Evolutionary conservation across 1,284 basidiomycete genomes (phyloP).

Genomic region (Tilletia walkeri): DNA sequence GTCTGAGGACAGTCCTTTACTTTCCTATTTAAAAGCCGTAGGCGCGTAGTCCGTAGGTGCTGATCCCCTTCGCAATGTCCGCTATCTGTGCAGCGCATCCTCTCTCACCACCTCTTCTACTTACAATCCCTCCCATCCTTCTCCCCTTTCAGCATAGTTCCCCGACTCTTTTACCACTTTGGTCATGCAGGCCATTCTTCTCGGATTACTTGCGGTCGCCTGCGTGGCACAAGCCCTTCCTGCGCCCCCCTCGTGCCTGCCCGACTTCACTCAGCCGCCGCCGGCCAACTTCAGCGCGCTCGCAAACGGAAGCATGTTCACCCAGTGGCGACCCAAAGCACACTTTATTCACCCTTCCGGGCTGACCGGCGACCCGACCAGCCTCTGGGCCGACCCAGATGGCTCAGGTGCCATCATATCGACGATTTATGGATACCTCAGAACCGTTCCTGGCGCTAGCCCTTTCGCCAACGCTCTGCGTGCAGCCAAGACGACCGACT

Average conservation of each 20-base stretch:
- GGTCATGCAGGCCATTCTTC: no score
- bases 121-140: no score
- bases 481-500: constrained; percentile 26
- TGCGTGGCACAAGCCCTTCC: no score
- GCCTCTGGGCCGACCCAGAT: constrained; percentile 25
- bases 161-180: no score
- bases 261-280: constrained; percentile 26
- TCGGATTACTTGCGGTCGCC: no score
- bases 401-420: constrained; percentile 25
- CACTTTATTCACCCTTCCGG: constrained; percentile 33
- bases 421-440: constrained; percentile 26
- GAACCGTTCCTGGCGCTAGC: constrained; percentile 16
- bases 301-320: constrained; percentile 29
- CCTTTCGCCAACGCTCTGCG: constrained; percentile 25
- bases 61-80: no score
- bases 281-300: constrained; percentile 26
- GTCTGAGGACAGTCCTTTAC: no score
- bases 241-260: not conserved
- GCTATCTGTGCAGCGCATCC: no score
- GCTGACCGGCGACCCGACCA: constrained; percentile 31
- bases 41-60: no score
- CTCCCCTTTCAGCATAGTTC: no score
- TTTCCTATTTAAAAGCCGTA: no score
- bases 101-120: no score
- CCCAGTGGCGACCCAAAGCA: constrained; percentile 30